These are phyloP conservation scores for Aeschynomene evenia DNA, from an alignment of 306 rosid genomes.

Conservation along the genomic window DNA sequence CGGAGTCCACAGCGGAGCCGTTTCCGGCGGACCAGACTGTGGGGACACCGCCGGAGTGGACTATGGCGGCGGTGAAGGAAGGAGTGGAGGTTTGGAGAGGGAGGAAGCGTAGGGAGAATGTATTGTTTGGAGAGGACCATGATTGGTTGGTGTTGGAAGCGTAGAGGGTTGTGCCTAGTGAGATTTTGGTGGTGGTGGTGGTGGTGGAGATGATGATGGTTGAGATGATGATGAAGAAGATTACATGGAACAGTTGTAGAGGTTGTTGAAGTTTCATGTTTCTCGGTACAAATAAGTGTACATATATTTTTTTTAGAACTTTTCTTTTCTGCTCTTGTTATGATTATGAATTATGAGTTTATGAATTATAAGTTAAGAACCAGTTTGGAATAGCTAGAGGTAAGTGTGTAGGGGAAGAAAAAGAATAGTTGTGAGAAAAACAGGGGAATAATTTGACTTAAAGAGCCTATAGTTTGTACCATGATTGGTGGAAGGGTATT, in stretches of 20 bases:
- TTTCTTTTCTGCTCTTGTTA: background rate
- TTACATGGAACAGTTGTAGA: background rate
- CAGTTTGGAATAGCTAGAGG: background rate
- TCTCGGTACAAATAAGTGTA: background rate
- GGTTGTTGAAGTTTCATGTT: slow-evolving; percentile 14
- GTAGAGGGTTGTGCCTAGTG: slow-evolving; percentile 51
- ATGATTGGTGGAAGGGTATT: too few species aligned
- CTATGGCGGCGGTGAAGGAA: slow-evolving; percentile 53
- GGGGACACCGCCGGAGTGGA: slow-evolving; percentile 50
- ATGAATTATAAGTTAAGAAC: background rate
- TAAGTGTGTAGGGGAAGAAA: background rate
- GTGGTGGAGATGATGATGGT: slow-evolving; percentile 13
- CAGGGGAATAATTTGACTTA: background rate
- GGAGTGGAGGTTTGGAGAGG: slow-evolving; percentile 48
- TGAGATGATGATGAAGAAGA: background rate
- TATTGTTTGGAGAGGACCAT: slow-evolving; percentile 52
- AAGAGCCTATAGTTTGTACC: too few species aligned
- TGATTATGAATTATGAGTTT: too few species aligned
- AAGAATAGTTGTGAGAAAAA: background rate
- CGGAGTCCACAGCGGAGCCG: slow-evolving; percentile 45
- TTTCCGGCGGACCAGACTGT: slow-evolving; percentile 60
- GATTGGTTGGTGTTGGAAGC: slow-evolving; percentile 45
- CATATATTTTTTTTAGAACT: background rate
- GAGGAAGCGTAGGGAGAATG: slow-evolving; percentile 55
- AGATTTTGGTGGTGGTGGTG: slow-evolving; percentile 28